A percentile compares a stretch with the other conserved stretches of the same genome.
Conservation (phyloP, 345 rosid species). For the Salix suchowensis region DNA sequence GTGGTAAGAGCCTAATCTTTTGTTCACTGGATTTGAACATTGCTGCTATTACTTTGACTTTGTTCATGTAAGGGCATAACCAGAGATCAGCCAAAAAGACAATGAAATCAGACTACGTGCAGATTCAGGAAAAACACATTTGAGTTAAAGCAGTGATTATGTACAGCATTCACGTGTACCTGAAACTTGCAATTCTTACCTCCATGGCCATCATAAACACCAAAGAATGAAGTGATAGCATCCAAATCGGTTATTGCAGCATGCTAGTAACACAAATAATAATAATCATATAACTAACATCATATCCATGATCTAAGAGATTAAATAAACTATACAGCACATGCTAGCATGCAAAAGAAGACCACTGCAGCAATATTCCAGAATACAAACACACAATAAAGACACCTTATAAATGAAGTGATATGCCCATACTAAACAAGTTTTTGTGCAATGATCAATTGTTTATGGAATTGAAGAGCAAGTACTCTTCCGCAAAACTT, state of each 20-base stretch:
- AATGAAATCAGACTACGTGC: not conserved
- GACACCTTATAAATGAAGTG: not conserved
- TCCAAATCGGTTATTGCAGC: constrained; percentile 80
- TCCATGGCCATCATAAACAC: constrained; percentile 99
- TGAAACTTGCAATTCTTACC: constrained; percentile 51
- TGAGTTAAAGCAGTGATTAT: not conserved
- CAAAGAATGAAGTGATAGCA: constrained; percentile 78
- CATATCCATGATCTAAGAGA: not conserved
- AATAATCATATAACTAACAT: not conserved
- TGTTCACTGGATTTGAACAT: too few relatives aligned
- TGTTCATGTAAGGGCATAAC: too few relatives aligned
- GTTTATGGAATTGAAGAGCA: not conserved
- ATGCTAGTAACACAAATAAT: constrained; percentile 47
- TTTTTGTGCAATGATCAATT: not conserved
- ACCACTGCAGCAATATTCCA: not conserved
- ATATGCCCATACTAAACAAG: not conserved
- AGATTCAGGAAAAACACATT: not conserved
- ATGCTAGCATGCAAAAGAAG: not conserved
- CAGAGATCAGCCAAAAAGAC: not conserved
- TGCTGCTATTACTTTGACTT: too few relatives aligned
- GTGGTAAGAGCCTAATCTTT: too few relatives aligned
- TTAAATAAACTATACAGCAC: not conserved
- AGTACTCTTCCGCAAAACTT: not conserved
- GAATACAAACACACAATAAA: not conserved
- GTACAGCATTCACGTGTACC: not conserved